A percentile compares a stretch with the other conserved stretches of the same genome.
These are phyloP conservation scores for Xerocomellus chrysenteron DNA, from an alignment of 768 basidiomycete genomes.

Conservation along the genomic window DNA sequence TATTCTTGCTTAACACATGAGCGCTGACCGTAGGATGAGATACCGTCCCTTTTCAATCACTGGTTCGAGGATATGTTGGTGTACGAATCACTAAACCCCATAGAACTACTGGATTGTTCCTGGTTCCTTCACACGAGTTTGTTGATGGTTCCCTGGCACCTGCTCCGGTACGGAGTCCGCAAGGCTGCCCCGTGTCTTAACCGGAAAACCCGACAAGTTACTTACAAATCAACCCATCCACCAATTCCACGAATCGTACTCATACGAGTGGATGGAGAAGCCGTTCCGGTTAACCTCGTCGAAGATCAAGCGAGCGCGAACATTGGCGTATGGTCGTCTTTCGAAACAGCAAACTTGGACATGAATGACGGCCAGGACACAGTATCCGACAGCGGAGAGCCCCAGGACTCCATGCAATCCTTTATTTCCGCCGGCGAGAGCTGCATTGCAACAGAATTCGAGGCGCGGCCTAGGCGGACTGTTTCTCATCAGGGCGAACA, in stretches of 20 bases:
- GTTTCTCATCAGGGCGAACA: neutral
- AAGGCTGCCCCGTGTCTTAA: neutral
- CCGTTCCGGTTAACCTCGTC: slow-evolving; percentile 3
- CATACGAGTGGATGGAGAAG: slow-evolving; percentile 13
- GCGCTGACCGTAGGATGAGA: slow-evolving; percentile 12
- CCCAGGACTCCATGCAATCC: neutral
- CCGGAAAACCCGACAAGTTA: neutral
- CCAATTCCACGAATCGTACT: slow-evolving; percentile 18
- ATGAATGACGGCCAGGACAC: neutral
- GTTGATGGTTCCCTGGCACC: slow-evolving; percentile 3
- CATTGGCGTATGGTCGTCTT: neutral
- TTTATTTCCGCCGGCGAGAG: neutral
- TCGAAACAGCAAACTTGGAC: neutral
- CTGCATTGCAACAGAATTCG: neutral
- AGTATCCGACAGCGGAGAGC: neutral
- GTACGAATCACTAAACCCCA: slow-evolving; percentile 12
- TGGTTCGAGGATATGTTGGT: slow-evolving; percentile 20
- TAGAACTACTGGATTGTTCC: neutral
- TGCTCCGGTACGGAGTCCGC: slow-evolving; percentile 1
- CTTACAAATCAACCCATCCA: neutral
- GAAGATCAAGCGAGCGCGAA: neutral
- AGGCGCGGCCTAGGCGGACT: neutral
- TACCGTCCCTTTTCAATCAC: slow-evolving; percentile 16
- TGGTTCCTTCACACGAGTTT: slow-evolving; percentile 5
- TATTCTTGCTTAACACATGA: neutral